Evolutionary conservation across 768 basidiomycete genomes (phyloP).

Genomic region (Hygrophorus pudorinus): DNA sequence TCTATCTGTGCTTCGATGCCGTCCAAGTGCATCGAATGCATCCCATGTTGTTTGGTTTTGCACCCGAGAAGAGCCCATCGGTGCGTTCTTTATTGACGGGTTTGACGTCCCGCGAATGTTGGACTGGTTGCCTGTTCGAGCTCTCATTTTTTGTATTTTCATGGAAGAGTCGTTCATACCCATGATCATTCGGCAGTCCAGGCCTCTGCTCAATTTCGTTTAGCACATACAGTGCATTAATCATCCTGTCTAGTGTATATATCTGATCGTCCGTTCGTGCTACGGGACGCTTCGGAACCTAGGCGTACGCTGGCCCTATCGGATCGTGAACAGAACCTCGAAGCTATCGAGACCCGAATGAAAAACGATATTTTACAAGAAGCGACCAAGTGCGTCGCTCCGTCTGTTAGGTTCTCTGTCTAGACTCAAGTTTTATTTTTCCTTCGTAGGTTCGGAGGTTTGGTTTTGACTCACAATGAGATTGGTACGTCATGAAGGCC

Average conservation of each 20-base stretch:
- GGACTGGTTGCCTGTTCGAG: too few relatives aligned
- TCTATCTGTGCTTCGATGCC: slow-evolving; percentile 70
- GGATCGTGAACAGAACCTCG: slow-evolving; percentile 90
- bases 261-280: slow-evolving; percentile 85
- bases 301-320: slow-evolving; percentile 70
- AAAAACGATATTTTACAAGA: slow-evolving; percentile 90
- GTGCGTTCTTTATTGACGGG: slow-evolving; percentile 51
- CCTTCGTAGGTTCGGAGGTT: slow-evolving; percentile 64
- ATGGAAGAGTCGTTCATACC: background rate
- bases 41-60: slow-evolving; percentile 92
- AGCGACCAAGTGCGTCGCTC: slow-evolving; percentile 46
- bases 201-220: slow-evolving; percentile 6
- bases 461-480: slow-evolving; percentile 92
- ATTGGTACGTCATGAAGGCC: slow-evolving; percentile 39
- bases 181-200: background rate
- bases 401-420: background rate
- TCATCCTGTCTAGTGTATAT: slow-evolving; percentile 52
- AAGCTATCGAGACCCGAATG: slow-evolving; percentile 81
- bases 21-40: slow-evolving; percentile 51
- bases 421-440: background rate
- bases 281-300: slow-evolving; percentile 81
- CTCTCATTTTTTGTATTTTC: too few relatives aligned
- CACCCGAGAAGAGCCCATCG: slow-evolving; percentile 90
- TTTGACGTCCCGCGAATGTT: too few relatives aligned
- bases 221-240: slow-evolving; percentile 2